Evolutionary conservation across 768 basidiomycete genomes (phyloP).

Genomic region (Phanerochaete sordida): DNA sequence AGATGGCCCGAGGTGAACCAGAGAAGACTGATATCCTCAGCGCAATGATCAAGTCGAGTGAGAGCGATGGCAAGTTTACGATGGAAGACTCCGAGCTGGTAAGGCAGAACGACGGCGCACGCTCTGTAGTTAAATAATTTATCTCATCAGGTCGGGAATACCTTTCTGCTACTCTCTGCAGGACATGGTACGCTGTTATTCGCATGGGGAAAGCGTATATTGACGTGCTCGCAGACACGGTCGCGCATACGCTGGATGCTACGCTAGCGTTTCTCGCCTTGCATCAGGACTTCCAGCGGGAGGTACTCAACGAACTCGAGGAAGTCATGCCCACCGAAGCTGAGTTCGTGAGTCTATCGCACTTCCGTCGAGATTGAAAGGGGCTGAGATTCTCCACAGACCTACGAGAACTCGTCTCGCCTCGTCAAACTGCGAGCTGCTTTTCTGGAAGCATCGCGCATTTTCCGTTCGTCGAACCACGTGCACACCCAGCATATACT

Average conservation of each 20-base stretch:
- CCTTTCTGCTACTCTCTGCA: constrained; percentile 1
- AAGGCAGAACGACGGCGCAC: background rate
- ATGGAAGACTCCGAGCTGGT: constrained; percentile 1
- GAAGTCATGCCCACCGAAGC: constrained; percentile 1
- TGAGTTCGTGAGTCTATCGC: background rate
- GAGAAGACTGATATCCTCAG: background rate
- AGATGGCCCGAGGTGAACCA: background rate
- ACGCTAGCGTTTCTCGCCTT: background rate
- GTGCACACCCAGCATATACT: too few relatives aligned
- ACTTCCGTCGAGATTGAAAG: background rate
- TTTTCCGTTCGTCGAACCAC: background rate
- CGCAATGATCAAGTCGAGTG: constrained; percentile 2
- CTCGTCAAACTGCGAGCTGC: background rate
- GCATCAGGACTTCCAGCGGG: constrained; percentile 3
- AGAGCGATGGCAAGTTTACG: constrained; percentile 1
- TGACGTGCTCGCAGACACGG: background rate
- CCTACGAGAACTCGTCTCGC: background rate
- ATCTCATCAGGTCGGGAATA: background rate
- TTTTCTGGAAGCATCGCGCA: background rate
- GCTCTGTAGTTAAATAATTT: background rate
- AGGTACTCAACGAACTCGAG: background rate
- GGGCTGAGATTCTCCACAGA: background rate
- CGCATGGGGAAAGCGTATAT: background rate
- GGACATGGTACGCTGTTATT: background rate
- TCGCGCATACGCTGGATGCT: background rate